phyloP scores from a whole-genome alignment of 768 basidiomycete genomes.

The Lentinula guzmanii region DNA sequence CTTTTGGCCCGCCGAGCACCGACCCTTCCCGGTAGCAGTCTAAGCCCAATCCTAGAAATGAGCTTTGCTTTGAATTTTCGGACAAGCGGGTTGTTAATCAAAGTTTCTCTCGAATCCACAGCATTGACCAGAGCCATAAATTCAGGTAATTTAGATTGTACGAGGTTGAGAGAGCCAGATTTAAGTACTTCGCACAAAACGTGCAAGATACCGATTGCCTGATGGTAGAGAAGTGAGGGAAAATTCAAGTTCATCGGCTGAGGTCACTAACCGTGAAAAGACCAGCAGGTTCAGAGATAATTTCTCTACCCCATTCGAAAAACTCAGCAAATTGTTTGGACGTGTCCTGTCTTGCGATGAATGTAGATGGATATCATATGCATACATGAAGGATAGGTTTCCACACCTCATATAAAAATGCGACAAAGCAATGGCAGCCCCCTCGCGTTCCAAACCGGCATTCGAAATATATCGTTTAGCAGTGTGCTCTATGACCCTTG shows the following conservation, averaged over 20 bases:
- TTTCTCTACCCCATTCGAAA: slow-evolving; percentile 37
- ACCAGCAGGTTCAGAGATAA: slow-evolving; percentile 33
- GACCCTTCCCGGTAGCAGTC: slow-evolving; percentile 48
- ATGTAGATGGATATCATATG: not conserved
- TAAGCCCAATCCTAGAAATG: slow-evolving; percentile 55
- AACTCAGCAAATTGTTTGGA: slow-evolving; percentile 44
- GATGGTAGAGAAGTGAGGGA: not conserved
- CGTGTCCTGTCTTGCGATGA: slow-evolving; percentile 50
- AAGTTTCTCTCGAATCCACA: slow-evolving; percentile 31
- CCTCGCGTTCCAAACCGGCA: slow-evolving; percentile 82
- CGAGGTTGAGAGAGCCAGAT: slow-evolving; percentile 48
- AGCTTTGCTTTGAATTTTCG: slow-evolving; percentile 69
- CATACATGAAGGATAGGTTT: not conserved
- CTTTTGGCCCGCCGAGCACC: slow-evolving; percentile 35
- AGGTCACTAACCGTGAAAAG: slow-evolving; percentile 41
- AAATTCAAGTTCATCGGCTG: not conserved
- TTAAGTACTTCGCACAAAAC: slow-evolving; percentile 68
- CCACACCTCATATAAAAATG: slow-evolving; percentile 73
- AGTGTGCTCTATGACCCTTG: slow-evolving; percentile 46
- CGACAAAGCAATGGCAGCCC: slow-evolving; percentile 75
- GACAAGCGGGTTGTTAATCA: slow-evolving; percentile 57
- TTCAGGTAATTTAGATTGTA: slow-evolving; percentile 34
- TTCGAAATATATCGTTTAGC: slow-evolving; percentile 53
- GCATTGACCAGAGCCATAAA: slow-evolving; percentile 40
- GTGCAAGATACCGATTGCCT: slow-evolving; percentile 68